phyloP scores from a whole-genome alignment of 1,139 yeast species.

The Dujonia santamariae region DNA sequence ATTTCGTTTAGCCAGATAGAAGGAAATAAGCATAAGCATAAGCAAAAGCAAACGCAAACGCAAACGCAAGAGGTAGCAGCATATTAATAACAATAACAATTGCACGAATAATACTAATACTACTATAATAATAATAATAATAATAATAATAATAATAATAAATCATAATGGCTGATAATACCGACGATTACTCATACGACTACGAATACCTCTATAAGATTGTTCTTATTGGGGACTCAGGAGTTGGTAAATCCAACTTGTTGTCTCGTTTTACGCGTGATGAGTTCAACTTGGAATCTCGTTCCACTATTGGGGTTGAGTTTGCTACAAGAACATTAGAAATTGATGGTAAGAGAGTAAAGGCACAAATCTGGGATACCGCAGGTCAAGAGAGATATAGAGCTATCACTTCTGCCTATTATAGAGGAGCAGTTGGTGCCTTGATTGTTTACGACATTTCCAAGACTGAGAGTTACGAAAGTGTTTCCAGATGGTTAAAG shows the following conservation, averaged over 20 bases:
- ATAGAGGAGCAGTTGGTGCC: slow-evolving; percentile 98
- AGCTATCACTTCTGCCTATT: slow-evolving; percentile 96
- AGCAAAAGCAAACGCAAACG: too few relatives aligned
- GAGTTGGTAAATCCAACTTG: slow-evolving; percentile 94
- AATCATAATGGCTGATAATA: slow-evolving; percentile 38
- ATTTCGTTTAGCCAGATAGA: too few relatives aligned
- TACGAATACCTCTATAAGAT: slow-evolving; percentile 95
- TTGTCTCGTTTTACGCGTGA: slow-evolving; percentile 92
- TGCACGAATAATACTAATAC: too few relatives aligned
- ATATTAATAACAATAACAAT: too few relatives aligned
- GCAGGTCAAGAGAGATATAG: slow-evolving; percentile 99
- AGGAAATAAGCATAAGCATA: too few relatives aligned
- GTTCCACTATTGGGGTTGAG: slow-evolving; percentile 96
- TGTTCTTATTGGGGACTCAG: slow-evolving; percentile 95
- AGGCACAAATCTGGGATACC: slow-evolving; percentile 99
- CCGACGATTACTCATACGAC: slow-evolving; percentile 83
- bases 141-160: background rate
- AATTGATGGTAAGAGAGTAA: slow-evolving; percentile 91
- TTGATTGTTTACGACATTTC: slow-evolving; percentile 93
- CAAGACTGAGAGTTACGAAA: slow-evolving; percentile 88
- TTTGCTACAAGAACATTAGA: slow-evolving; percentile 96
- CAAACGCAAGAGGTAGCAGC: too few relatives aligned
- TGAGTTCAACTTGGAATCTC: slow-evolving; percentile 91
- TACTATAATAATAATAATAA: too few relatives aligned
- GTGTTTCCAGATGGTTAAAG: slow-evolving; percentile 91